Evolutionary conservation across 225 moss, liverwort and hornwort genomes (phyloP).

Genomic region (Antitrichia curtipendula): DNA sequence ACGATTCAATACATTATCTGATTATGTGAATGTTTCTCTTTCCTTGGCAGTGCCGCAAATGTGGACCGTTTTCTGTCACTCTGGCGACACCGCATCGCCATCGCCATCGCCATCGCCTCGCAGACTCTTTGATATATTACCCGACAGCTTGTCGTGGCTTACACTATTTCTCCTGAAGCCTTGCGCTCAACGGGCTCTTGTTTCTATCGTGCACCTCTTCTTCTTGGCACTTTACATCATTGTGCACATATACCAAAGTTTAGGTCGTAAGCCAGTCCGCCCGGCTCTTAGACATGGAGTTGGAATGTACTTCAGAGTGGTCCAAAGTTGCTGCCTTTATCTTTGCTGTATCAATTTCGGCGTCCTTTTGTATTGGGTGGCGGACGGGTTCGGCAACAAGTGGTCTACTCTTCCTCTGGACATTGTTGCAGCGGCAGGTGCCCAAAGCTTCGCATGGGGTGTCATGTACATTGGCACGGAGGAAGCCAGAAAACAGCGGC

Average conservation of each 20-base stretch:
- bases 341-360: conserved; percentile 17
- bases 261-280: conserved; percentile 7
- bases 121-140: background rate
- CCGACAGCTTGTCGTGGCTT: conserved; percentile 14
- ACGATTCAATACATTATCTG: background rate
- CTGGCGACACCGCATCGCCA: background rate
- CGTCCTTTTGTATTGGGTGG: conserved; percentile 12
- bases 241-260: background rate
- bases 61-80: conserved; percentile 20
- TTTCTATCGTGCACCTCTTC: conserved; percentile 12
- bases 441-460: conserved; percentile 24
- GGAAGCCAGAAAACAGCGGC: conserved; percentile 3
- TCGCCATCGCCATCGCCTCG: background rate
- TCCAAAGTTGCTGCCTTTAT: conserved; percentile 30
- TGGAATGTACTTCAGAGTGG: conserved; percentile 4
- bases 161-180: conserved; percentile 8
- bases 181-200: conserved; percentile 16
- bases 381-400: conserved; percentile 3
- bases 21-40: background rate
- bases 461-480: conserved; percentile 12
- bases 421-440: background rate
- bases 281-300: background rate
- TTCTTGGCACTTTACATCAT: conserved; percentile 11
- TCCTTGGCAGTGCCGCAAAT: conserved; percentile 30
- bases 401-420: conserved; percentile 25